Conservation (phyloP, 148 eudicot genomes). For the Vaccinium corymbosum region DNA sequence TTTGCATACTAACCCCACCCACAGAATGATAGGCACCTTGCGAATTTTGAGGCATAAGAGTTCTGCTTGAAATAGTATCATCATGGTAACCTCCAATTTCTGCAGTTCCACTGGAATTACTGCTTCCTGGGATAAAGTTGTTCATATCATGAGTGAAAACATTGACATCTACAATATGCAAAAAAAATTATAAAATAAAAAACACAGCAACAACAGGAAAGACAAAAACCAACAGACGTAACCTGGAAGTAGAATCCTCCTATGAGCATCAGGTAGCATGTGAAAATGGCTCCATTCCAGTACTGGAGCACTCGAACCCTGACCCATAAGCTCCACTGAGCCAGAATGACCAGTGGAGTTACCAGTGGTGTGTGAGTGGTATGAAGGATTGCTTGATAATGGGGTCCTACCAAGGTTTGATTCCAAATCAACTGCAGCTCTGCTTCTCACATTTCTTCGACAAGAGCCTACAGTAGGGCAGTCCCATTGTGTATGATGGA, state of each 20-base stretch:
- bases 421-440: slow-evolving; percentile 54
- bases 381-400: slow-evolving; percentile 36
- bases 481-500: slow-evolving; percentile 54
- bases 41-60: slow-evolving; percentile 20
- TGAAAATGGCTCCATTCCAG: slow-evolving; percentile 56
- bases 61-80: slow-evolving; percentile 17
- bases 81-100: slow-evolving; percentile 22
- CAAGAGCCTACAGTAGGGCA: slow-evolving; percentile 30
- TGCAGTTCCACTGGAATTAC: slow-evolving; percentile 7
- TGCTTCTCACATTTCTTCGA: slow-evolving; percentile 77
- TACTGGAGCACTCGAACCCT: slow-evolving; percentile 39
- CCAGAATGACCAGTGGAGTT: slow-evolving; percentile 41
- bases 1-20: slow-evolving; percentile 23
- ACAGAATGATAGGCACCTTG: slow-evolving; percentile 17
- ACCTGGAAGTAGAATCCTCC: slow-evolving; percentile 42
- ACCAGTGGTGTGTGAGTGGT: slow-evolving; percentile 33
- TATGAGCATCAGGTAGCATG: slow-evolving; percentile 44
- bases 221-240: slow-evolving; percentile 12
- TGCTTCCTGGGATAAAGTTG: slow-evolving; percentile 20
- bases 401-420: slow-evolving; percentile 39
- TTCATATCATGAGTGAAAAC: slow-evolving; percentile 20
- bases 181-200: neutral
- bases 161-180: slow-evolving; percentile 18
- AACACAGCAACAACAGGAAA: neutral
- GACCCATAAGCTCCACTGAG: slow-evolving; percentile 39